These are phyloP conservation scores for Lentithecium fluviatile DNA, from an alignment of 495 filamentous ascomycete genomes.

Conservation along the genomic window DNA sequence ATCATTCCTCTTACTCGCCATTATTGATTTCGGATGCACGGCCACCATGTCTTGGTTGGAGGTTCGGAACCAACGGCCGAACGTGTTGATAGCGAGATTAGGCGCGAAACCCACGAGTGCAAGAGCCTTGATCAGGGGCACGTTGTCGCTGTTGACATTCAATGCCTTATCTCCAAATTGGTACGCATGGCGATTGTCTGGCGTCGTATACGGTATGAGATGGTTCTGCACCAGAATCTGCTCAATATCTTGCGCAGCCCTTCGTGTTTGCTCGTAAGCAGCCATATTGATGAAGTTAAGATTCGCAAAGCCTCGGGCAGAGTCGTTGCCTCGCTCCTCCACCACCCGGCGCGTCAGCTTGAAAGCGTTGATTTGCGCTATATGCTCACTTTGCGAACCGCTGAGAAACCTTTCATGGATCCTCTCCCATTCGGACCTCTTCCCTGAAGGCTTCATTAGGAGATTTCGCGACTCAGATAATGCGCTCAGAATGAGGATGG, in stretches of 20 bases:
- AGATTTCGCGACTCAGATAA: conserved; percentile 45
- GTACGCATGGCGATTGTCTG: background rate
- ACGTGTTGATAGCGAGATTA: conserved; percentile 4
- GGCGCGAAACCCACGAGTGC: conserved; percentile 1
- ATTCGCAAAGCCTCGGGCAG: background rate
- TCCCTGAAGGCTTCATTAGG: conserved; percentile 46
- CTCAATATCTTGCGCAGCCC: conserved; percentile 2
- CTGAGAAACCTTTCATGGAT: conserved; percentile 43
- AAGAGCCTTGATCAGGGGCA: conserved; percentile 5
- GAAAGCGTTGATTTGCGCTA: conserved; percentile 53
- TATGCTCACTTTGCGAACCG: conserved; percentile 54
- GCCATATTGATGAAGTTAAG: background rate
- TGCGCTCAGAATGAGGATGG: conserved; percentile 56
- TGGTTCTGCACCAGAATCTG: background rate
- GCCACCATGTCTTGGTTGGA: background rate
- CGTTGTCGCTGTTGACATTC: conserved; percentile 3
- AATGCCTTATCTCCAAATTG: background rate
- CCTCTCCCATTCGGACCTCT: conserved; percentile 37
- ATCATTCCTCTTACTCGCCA: too few species aligned
- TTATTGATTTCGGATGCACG: background rate
- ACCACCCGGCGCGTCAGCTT: background rate
- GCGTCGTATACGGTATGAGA: background rate
- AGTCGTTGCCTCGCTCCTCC: background rate
- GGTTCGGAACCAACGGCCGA: background rate
- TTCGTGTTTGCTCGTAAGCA: background rate